Percentiles rank a stretch among this genome's conserved stretches.
Evolutionary conservation across 495 filamentous ascomycete genomes (phyloP).

Genomic region (Pseudevernia furfuracea): DNA sequence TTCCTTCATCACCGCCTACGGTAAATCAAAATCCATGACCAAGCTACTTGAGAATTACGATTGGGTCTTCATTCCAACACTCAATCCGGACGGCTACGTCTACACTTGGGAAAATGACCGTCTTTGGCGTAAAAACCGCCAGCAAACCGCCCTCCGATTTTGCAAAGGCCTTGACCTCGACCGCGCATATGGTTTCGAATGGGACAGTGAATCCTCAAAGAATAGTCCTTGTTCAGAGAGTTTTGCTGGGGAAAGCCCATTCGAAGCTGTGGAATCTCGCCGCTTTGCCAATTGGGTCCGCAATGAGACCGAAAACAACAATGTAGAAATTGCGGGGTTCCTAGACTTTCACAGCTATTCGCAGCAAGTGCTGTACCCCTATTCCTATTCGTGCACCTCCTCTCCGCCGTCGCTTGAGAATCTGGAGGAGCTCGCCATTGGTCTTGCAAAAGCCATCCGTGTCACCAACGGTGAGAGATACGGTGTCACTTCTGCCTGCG

Average conservation of each 20-base stretch:
- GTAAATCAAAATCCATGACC: slow-evolving; percentile 57
- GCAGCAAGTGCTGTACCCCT: slow-evolving; percentile 90
- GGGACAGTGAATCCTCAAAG: slow-evolving; percentile 60
- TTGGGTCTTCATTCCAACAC: slow-evolving; percentile 78
- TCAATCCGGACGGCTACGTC: slow-evolving; percentile 91
- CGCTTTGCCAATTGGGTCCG: slow-evolving; percentile 74
- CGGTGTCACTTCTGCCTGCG: slow-evolving; percentile 77
- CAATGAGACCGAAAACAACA: slow-evolving; percentile 68
- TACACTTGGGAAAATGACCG: slow-evolving; percentile 90
- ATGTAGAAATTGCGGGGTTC: slow-evolving; percentile 67
- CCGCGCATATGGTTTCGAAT: slow-evolving; percentile 74
- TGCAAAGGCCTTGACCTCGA: slow-evolving; percentile 88
- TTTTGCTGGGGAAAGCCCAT: slow-evolving; percentile 75
- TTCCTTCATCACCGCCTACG: slow-evolving; percentile 76
- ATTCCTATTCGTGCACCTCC: slow-evolving; percentile 70
- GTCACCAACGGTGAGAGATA: slow-evolving; percentile 67
- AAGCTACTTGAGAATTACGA: slow-evolving; percentile 74
- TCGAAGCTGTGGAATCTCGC: slow-evolving; percentile 73
- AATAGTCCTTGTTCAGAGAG: slow-evolving; percentile 88
- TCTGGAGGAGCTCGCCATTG: slow-evolving; percentile 79
- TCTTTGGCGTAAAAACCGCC: slow-evolving; percentile 92
- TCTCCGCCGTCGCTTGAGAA: slow-evolving; percentile 83
- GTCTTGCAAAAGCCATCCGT: slow-evolving; percentile 84
- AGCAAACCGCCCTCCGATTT: slow-evolving; percentile 70
- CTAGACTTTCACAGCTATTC: slow-evolving; percentile 94